A percentile compares a stretch with the other conserved stretches of the same genome.
Conservation (phyloP, 2,329 filamentous ascomycete genomes). For the Mycosphaerelloides madeirae region DNA sequence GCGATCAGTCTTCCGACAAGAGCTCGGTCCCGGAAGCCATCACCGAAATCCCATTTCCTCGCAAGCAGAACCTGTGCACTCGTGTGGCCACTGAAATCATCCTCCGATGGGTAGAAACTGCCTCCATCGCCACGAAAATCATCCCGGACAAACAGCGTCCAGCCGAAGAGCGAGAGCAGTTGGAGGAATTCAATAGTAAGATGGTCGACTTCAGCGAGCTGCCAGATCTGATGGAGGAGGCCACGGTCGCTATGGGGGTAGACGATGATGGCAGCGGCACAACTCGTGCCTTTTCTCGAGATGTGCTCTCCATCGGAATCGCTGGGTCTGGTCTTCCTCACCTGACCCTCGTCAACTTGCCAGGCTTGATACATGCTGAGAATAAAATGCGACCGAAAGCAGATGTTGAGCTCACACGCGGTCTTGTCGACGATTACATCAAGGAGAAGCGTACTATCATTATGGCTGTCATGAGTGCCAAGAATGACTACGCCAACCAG, state of each 20-base stretch:
- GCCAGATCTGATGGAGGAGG: slow-evolving; percentile 47
- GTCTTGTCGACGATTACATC: slow-evolving; percentile 53
- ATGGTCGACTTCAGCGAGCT: slow-evolving; percentile 42
- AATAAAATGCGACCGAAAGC: slow-evolving; percentile 30
- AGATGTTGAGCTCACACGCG: slow-evolving; percentile 32
- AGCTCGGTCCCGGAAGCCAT: slow-evolving; percentile 63
- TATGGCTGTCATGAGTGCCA: slow-evolving; percentile 35
- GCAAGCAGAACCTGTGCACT: slow-evolving; percentile 54
- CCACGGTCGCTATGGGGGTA: slow-evolving; percentile 51
- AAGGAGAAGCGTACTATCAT: slow-evolving; percentile 47
- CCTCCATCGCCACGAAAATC: slow-evolving; percentile 23
- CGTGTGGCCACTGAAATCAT: slow-evolving; percentile 59
- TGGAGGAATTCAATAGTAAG: slow-evolving; percentile 26
- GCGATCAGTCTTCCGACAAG: slow-evolving; percentile 59
- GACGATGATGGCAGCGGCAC: background rate
- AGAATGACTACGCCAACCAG: slow-evolving; percentile 53
- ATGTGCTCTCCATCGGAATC: slow-evolving; percentile 47
- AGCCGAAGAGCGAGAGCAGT: slow-evolving; percentile 25
- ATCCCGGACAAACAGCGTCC: slow-evolving; percentile 27
- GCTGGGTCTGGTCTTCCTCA: slow-evolving; percentile 40
- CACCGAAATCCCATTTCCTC: slow-evolving; percentile 56
- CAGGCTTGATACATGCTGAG: slow-evolving; percentile 37
- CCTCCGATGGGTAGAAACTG: slow-evolving; percentile 38
- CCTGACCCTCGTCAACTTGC: slow-evolving; percentile 34
- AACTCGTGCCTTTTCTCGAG: slow-evolving; percentile 38